Percentiles rank a stretch among this genome's conserved stretches.
Conservation (phyloP, 2,329 filamentous ascomycete genomes). For the Huntiella omanensis region DNA sequence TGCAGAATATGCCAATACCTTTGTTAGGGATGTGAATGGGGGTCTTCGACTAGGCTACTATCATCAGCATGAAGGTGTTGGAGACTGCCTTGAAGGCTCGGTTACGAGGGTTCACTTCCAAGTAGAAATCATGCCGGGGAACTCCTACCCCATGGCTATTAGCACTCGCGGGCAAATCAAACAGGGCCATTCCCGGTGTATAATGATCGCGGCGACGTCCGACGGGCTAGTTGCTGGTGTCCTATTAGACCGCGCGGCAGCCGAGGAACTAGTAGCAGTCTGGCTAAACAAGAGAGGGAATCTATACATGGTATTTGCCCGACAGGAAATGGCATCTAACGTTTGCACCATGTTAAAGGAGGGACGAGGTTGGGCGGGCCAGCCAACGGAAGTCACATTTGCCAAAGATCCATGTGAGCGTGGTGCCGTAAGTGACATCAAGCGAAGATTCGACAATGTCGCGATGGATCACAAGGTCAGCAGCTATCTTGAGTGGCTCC, state of each 20-base stretch:
- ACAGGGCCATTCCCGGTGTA: conserved; percentile 7
- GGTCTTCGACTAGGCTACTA: neutral
- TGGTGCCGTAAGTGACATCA: neutral
- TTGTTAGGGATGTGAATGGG: neutral
- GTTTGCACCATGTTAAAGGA: neutral
- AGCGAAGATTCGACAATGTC: neutral
- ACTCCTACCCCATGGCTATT: conserved; percentile 8
- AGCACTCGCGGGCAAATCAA: conserved; percentile 6
- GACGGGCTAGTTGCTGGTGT: neutral
- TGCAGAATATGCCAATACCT: neutral
- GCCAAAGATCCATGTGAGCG: neutral
- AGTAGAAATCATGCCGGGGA: neutral
- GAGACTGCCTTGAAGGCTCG: neutral
- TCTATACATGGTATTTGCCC: neutral
- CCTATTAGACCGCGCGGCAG: too few species aligned
- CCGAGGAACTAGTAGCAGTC: neutral
- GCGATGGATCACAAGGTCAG: too few species aligned
- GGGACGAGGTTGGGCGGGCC: neutral
- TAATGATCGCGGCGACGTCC: neutral
- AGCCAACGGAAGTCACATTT: neutral
- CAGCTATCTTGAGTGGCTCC: too few species aligned
- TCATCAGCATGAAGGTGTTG: neutral
- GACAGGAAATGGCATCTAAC: neutral
- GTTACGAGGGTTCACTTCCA: neutral
- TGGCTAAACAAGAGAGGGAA: too few species aligned